These are phyloP conservation scores for Smallanthus sonchifolius DNA, from an alignment of 129 eudicot genomes.

Conservation along the genomic window DNA sequence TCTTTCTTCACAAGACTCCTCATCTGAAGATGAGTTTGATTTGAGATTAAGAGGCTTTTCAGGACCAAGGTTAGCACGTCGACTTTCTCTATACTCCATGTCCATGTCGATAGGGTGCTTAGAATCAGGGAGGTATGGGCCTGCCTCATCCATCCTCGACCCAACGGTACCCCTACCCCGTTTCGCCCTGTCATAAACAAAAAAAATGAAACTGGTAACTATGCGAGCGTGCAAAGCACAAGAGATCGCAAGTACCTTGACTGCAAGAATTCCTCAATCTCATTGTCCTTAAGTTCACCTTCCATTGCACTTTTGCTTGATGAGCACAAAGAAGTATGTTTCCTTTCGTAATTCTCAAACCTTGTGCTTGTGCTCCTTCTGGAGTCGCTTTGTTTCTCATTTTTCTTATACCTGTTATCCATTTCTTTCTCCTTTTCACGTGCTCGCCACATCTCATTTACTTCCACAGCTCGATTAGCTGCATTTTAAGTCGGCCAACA, in stretches of 20 bases:
- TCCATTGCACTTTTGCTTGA: slow-evolving; percentile 48
- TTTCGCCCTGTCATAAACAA: slow-evolving; percentile 52
- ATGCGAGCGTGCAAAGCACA: background rate
- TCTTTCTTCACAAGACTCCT: slow-evolving; percentile 33
- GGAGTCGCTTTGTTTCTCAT: slow-evolving; percentile 38
- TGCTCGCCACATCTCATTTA: slow-evolving; percentile 86
- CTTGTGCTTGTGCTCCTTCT: slow-evolving; percentile 28
- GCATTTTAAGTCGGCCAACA: background rate
- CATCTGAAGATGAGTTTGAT: slow-evolving; percentile 49
- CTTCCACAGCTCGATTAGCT: slow-evolving; percentile 86
- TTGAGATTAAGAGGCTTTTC: slow-evolving; percentile 41
- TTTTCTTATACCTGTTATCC: slow-evolving; percentile 42
- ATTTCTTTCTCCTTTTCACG: slow-evolving; percentile 76
- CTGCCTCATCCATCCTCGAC: slow-evolving; percentile 95
- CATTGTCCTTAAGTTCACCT: slow-evolving; percentile 65
- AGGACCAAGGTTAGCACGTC: slow-evolving; percentile 48
- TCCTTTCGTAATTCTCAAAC: slow-evolving; percentile 30
- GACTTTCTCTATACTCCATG: slow-evolving; percentile 18
- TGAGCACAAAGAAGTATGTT: slow-evolving; percentile 24
- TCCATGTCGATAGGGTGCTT: background rate
- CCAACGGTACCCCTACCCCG: slow-evolving; percentile 93
- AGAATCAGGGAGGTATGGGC: slow-evolving; percentile 68
- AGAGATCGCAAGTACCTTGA: slow-evolving; percentile 47
- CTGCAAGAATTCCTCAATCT: slow-evolving; percentile 66
- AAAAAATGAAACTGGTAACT: background rate